Evolutionary conservation across 306 rosid species (phyloP), one percentile per base, ranked within the genome.

Genomic region (Quercus engelmannii): DNA sequence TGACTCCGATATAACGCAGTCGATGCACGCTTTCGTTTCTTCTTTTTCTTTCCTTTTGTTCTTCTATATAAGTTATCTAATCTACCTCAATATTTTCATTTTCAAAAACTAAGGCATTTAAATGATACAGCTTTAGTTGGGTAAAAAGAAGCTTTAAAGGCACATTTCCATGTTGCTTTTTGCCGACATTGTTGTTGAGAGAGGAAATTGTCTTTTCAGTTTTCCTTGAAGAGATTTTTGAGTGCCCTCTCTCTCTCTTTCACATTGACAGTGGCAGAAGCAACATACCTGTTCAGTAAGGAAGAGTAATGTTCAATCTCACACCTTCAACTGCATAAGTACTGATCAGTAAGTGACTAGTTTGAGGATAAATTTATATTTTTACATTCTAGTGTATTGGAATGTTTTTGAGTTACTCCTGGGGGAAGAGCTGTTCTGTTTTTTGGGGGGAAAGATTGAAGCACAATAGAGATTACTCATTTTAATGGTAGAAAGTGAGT

Each of bases 161-260:
- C 72, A 54, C 43, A 59, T 67, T 74, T 15, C 52, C 26, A 59
- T 25, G 31, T 78, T 8, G 11, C 46, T 41, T 26, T 17, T 83
- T 58, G 78, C 80, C 55, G 38, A 74, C 83, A 35, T 71, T 35
- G 63, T 23, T 62, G 80, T 75, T 75, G 54, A 7, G 5, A 70
- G 57, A 74, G 26, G n/a, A 30, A 30, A 38, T 10, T 49, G 26
- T 6, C 4, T 31, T 9, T 5, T 14, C 33, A 20, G 72, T 17
- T 33, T 31, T 67, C 20, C 46, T 12, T 41, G 3, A 0, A 41
- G 46, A 38, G 46, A 38, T 38, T 38, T 65, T 49, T 69, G 17
- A 17, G 41, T 38, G 62, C 57, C 17, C 58, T 63, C 28, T 71
- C 18, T 54, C 28, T 71, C 18, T 54, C 35, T 69, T 43, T 69